Percentiles rank a stretch among this genome's conserved stretches.
phyloP scores from a whole-genome alignment of 176 grass and related monocot species.

The Oryza glaberrima region DNA sequence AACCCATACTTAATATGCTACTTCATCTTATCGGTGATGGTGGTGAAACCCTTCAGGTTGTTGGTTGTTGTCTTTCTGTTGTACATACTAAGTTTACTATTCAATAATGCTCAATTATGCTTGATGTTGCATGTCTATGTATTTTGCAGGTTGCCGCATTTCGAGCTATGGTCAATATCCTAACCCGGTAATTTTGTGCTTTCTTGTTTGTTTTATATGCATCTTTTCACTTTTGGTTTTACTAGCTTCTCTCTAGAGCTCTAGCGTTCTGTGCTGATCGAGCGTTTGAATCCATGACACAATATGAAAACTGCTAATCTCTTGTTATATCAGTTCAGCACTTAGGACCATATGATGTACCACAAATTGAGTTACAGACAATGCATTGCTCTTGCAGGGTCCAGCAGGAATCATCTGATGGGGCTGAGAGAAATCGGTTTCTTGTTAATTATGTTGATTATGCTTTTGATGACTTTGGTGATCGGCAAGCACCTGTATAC shows the following conservation, averaged over 20 bases:
- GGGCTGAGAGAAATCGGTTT: constrained; percentile 92
- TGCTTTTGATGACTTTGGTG: constrained; percentile 92
- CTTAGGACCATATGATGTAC: background rate
- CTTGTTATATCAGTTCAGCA: background rate
- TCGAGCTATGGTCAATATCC: constrained; percentile 99
- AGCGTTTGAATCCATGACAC: constrained; percentile 13
- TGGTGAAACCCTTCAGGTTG: constrained; percentile 99
- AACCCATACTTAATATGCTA: constrained; percentile 98
- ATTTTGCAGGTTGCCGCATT: constrained; percentile 90
- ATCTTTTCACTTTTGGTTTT: constrained; percentile 25
- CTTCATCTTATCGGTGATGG: constrained; percentile 99
- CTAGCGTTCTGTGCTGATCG: background rate
- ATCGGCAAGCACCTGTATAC: constrained; percentile 86
- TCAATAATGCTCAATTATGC: constrained; percentile 3
- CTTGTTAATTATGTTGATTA: constrained; percentile 98
- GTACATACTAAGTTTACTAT: constrained; percentile 19
- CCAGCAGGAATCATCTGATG: constrained; percentile 98
- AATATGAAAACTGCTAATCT: constrained; percentile 8
- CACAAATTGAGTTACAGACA: constrained; percentile 32
- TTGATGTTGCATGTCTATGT: constrained; percentile 26
- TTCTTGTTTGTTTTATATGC: constrained; percentile 30
- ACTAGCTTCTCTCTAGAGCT: constrained; percentile 35
- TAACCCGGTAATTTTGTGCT: constrained; percentile 70
- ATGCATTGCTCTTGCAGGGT: constrained; percentile 62
- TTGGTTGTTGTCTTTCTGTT: constrained; percentile 41